Evolutionary conservation across 1,284 basidiomycete genomes (phyloP), one percentile per base, ranked within the genome.

Genomic region (Pseudozyma flocculosa): DNA sequence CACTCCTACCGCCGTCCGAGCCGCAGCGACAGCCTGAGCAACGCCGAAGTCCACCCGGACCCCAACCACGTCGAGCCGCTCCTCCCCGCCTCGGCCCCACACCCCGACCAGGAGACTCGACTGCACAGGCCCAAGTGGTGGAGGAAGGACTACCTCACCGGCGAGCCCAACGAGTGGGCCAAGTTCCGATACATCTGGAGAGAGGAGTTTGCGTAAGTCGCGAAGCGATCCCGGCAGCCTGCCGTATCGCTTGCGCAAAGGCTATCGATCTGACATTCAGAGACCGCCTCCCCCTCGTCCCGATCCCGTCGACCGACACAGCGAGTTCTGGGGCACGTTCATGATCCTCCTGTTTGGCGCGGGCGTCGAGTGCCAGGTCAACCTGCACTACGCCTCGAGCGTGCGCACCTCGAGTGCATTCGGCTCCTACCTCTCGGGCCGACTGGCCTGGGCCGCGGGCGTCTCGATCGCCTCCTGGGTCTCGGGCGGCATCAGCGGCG

Each of bases 341-440:
- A 50, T 63, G 18, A 71, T 73, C 55, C 55, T 75, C 39, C 41
- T 75, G 41, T 73, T 75, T 32, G 72, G 72, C 17, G 67, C 67
- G 2, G 69, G 71, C 26, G 71, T 73, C 1, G 71, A 75, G 50
- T 73, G 70, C 41, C 67, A 73, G 48, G 71, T 71, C 26, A 58
- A 66, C 17, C 49, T 75, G 17, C 70, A 72, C 53, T 68, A 61
- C 42, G 39, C 38, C 19, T 44, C 54, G 1, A 10, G 13, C 5
- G 51, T 42, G 0, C 48, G 58, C 29, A 44, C 53, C 7, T 21
- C 48, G 2, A 46, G 59, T 18, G 58, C 60, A n/a, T 68, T 49
- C 26, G 68, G 68, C 11, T 53, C 49, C 40, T 70, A 62, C 40
- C 50, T 72, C 14, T 50, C 60, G 18, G 67, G 50, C 4, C 46